Conservation (phyloP, 495 filamentous ascomycete species). For the Penicillium antarcticum region DNA sequence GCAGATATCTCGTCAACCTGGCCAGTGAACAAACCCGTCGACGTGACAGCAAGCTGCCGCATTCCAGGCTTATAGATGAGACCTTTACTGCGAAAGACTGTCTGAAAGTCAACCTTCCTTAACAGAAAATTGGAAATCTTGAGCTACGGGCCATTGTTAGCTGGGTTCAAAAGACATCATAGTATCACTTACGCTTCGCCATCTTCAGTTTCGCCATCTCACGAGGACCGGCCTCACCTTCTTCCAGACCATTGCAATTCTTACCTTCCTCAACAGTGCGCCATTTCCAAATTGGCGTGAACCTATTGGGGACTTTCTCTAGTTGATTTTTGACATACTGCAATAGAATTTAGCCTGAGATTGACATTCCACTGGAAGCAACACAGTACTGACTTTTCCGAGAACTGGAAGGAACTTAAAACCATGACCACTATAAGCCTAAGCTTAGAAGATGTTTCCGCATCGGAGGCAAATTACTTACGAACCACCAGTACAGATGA, state of each 20-base stretch:
- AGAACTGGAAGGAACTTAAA: slow-evolving; percentile 20
- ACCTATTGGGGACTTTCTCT: slow-evolving; percentile 9
- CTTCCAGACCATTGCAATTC: slow-evolving; percentile 12
- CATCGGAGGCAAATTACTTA: not conserved
- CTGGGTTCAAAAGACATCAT: too few species aligned
- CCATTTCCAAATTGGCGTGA: slow-evolving; percentile 18
- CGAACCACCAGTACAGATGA: slow-evolving; percentile 17
- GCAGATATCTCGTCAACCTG: too few species aligned
- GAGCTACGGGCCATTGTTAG: not conserved
- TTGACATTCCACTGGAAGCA: not conserved
- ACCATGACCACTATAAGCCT: slow-evolving; percentile 8
- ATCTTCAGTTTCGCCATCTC: slow-evolving; percentile 16
- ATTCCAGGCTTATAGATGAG: too few species aligned
- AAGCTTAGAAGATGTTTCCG: not conserved
- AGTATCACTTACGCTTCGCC: slow-evolving; percentile 7
- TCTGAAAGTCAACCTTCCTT: too few species aligned
- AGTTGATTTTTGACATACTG: slow-evolving; percentile 20
- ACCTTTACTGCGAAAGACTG: too few species aligned
- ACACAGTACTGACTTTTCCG: slow-evolving; percentile 8
- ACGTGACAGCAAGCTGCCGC: too few species aligned
- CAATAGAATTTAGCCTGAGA: not conserved
- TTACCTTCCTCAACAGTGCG: slow-evolving; percentile 12
- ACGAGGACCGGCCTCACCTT: slow-evolving; percentile 14
- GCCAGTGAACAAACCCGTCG: too few species aligned
- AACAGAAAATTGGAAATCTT: not conserved